Percentiles rank a stretch among this genome's conserved stretches.
phyloP scores from a whole-genome alignment of 192 early-diverging fungal genomes.

The Mortierella hygrophila region DNA sequence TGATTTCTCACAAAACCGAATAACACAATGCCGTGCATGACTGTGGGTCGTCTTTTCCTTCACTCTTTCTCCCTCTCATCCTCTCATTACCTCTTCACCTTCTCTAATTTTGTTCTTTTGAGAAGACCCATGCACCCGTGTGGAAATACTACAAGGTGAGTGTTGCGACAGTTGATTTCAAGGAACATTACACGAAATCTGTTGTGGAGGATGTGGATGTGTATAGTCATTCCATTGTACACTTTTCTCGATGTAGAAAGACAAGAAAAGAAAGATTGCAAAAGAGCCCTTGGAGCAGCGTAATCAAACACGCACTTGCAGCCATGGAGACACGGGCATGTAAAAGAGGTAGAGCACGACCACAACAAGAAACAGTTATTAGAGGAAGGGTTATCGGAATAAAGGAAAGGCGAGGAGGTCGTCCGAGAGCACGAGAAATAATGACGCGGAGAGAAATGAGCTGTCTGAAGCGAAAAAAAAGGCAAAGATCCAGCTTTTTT shows the following conservation, averaged over 20 bases:
- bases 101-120: too few relatives aligned
- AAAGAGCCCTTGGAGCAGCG: too few relatives aligned
- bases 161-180: too few relatives aligned
- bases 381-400: background rate
- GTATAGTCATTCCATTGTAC: too few relatives aligned
- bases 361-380: background rate
- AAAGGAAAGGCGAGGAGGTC: background rate
- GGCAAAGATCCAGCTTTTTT: background rate
- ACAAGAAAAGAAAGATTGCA: too few relatives aligned
- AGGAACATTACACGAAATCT: too few relatives aligned
- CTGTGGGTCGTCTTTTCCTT: background rate
- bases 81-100: too few relatives aligned
- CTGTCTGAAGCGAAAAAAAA: background rate
- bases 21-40: background rate
- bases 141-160: too few relatives aligned
- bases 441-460: background rate
- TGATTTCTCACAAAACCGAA: background rate
- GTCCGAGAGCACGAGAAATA: background rate
- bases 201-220: too few relatives aligned
- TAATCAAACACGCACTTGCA: background rate
- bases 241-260: too few relatives aligned
- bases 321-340: background rate
- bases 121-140: too few relatives aligned
- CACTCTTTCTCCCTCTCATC: background rate
- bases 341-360: background rate